A percentile compares a stretch with the other conserved stretches of the same genome.
These are phyloP conservation scores for Aspergillus japonicus DNA, from an alignment of 2,329 filamentous ascomycete genomes.

Conservation along the genomic window DNA sequence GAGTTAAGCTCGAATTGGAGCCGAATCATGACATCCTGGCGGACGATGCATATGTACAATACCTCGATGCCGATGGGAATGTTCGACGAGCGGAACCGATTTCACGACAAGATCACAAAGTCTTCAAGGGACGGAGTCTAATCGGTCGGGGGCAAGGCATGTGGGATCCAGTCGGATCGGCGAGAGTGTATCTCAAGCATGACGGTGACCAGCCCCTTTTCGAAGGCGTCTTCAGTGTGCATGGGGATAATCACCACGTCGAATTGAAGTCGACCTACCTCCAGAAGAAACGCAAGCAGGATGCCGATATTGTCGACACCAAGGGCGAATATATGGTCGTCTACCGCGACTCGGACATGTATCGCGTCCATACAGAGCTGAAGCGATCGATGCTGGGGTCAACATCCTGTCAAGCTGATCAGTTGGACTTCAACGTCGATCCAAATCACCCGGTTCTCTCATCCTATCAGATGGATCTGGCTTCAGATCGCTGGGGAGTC, in stretches of 20 bases:
- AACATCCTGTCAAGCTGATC: conserved; percentile 69
- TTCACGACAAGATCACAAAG: conserved; percentile 70
- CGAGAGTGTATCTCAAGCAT: conserved; percentile 71
- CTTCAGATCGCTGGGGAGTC: conserved; percentile 53
- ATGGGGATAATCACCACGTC: conserved; percentile 82
- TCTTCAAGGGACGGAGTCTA: conserved; percentile 80
- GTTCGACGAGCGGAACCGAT: conserved; percentile 67
- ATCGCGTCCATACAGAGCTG: conserved; percentile 57
- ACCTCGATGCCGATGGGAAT: conserved; percentile 69
- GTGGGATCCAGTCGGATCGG: conserved; percentile 85
- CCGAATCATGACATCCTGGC: conserved; percentile 89
- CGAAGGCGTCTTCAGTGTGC: conserved; percentile 80
- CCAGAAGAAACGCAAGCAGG: conserved; percentile 67
- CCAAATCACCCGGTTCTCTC: conserved; percentile 66
- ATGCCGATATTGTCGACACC: conserved; percentile 61
- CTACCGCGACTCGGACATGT: conserved; percentile 86
- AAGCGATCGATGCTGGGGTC: conserved; percentile 55
- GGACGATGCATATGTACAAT: conserved; percentile 70
- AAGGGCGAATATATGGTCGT: conserved; percentile 80
- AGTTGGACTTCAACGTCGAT: conserved; percentile 75
- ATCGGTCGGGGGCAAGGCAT: conserved; percentile 61
- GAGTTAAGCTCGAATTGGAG: conserved; percentile 75
- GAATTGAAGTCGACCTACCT: conserved; percentile 73
- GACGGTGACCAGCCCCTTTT: conserved; percentile 82
- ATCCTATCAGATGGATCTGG: conserved; percentile 51